phyloP scores from a whole-genome alignment of 176 grass and related monocot genomes.

The Carex cristatella region DNA sequence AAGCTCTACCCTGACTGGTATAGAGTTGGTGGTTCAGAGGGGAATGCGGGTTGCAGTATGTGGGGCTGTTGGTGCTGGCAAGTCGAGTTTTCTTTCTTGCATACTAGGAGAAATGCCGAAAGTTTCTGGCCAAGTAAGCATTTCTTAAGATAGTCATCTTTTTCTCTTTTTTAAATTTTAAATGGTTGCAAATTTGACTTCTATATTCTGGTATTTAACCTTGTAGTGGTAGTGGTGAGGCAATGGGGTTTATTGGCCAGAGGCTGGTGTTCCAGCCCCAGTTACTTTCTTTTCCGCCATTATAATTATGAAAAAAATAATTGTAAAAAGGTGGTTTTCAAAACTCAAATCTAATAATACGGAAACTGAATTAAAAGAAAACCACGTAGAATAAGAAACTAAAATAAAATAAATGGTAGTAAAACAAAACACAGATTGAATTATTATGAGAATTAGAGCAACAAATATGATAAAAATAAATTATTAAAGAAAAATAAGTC shows the following conservation, averaged over 20 bases:
- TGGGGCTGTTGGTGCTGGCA: slow-evolving; percentile 89
- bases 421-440: slow-evolving; percentile 8
- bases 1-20: slow-evolving; percentile 47
- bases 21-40: slow-evolving; percentile 65
- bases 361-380: neutral
- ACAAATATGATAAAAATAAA: neutral
- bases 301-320: neutral
- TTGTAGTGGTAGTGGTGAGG: neutral
- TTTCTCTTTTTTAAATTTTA: neutral
- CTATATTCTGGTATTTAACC: neutral
- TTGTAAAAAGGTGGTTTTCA: neutral
- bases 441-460: neutral
- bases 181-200: neutral
- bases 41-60: slow-evolving; percentile 95
- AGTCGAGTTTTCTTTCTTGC: slow-evolving; percentile 87
- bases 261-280: neutral
- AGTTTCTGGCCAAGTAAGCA: slow-evolving; percentile 78
- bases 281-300: neutral
- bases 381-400: neutral
- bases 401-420: neutral
- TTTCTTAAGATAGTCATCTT: neutral
- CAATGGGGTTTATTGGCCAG: neutral
- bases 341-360: neutral
- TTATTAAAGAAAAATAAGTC: neutral
- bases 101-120: slow-evolving; percentile 96